Conservation (phyloP, 2,329 filamentous ascomycete genomes). For the Paecilomyces fulvus region DNA sequence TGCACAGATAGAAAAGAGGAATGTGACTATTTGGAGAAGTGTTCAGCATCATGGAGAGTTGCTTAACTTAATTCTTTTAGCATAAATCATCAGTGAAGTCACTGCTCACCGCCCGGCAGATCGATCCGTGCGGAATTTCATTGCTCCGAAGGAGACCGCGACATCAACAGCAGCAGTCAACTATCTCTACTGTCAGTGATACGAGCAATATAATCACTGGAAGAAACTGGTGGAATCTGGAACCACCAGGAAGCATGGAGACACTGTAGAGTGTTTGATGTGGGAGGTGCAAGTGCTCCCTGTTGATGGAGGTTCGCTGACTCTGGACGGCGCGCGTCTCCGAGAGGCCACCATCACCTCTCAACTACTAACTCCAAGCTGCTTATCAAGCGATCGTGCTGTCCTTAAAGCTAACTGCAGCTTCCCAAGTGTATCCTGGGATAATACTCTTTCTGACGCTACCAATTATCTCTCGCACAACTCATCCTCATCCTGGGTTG, state of each 20-base stretch:
- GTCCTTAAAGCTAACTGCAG: background rate
- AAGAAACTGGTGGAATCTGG: background rate
- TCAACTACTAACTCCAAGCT: background rate
- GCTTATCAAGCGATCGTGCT: background rate
- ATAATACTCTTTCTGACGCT: background rate
- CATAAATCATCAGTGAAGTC: background rate
- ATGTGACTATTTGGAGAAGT: background rate
- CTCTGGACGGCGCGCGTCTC: background rate
- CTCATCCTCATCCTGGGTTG: background rate
- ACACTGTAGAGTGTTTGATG: background rate
- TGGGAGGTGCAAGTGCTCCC: background rate
- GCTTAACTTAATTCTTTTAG: background rate
- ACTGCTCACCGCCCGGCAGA: slow-evolving; percentile 2
- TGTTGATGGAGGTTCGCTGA: background rate
- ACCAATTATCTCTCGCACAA: background rate
- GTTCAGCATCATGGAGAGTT: background rate
- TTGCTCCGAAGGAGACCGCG: background rate
- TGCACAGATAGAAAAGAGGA: background rate
- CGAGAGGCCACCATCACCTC: background rate
- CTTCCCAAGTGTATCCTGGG: background rate
- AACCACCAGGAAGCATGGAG: background rate
- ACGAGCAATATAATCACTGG: background rate
- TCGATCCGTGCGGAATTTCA: background rate
- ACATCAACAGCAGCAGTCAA: background rate
- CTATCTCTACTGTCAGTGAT: background rate